These are phyloP conservation scores for Pavlovales sp. DNA, from an alignment of 208 protist genomes.

Conservation along the genomic window DNA sequence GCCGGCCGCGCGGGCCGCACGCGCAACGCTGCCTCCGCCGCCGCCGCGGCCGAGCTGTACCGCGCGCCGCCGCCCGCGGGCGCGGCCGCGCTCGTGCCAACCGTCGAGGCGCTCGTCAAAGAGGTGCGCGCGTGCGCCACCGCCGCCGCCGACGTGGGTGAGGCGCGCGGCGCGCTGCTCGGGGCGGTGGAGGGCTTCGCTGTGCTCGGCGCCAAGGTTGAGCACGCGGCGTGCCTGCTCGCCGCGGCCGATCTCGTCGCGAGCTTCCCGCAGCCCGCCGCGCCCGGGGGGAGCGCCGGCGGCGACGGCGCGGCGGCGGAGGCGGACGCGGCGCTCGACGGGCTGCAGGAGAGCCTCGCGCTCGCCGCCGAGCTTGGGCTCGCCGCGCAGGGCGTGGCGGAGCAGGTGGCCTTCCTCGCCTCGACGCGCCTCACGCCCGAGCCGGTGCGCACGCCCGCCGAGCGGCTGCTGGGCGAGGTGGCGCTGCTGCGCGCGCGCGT, in stretches of 20 bases:
- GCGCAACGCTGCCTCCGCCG: too few species aligned
- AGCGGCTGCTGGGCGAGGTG: neutral
- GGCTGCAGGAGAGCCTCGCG: neutral
- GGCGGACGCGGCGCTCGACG: neutral
- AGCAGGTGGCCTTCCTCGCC: neutral
- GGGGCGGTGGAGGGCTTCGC: too few species aligned
- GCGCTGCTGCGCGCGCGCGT: neutral
- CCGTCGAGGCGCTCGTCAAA: neutral
- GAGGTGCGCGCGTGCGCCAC: neutral
- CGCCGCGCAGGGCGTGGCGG: neutral
- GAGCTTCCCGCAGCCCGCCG: too few species aligned
- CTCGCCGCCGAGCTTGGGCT: neutral
- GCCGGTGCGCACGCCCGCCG: neutral
- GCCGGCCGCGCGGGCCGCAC: too few species aligned
- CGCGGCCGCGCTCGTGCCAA: neutral
- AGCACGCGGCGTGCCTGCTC: neutral
- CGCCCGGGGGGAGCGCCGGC: too few species aligned
- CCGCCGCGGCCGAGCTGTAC: too few species aligned
- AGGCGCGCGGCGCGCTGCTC: neutral
- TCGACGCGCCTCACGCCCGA: neutral
- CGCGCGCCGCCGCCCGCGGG: too few species aligned
- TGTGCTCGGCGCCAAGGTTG: neutral
- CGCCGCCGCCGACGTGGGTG: neutral
- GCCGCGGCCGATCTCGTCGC: too few species aligned
- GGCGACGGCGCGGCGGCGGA: too few species aligned